Evolutionary conservation across 257 asterid genomes (phyloP).

Genomic region (Solanum pimpinellifolium): DNA sequence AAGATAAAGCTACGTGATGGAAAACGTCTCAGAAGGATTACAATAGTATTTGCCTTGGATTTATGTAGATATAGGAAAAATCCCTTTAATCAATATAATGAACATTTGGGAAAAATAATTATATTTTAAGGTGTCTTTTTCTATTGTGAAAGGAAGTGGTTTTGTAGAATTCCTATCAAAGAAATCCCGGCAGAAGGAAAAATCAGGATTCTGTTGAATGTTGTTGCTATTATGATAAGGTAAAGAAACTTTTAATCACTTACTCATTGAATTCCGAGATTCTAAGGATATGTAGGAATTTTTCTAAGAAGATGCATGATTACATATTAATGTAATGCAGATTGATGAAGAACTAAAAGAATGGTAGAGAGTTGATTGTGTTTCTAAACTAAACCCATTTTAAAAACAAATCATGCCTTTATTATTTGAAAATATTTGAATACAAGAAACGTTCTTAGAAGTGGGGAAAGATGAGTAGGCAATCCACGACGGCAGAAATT

Average conservation of each 20-base stretch:
- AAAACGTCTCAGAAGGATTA: no score
- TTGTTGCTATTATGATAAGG: background rate
- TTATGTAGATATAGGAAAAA: background rate
- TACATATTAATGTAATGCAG: background rate
- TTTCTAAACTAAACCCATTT: background rate
- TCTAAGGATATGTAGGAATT: background rate
- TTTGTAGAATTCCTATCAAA: background rate
- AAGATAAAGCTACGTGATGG: background rate
- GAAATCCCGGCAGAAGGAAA: background rate
- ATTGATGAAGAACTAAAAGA: background rate
- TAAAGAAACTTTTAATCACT: background rate
- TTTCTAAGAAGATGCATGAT: background rate
- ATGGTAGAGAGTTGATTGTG: background rate
- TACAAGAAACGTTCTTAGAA: no score
- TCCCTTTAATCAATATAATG: background rate
- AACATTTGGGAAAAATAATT: background rate
- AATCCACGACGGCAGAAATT: background rate
- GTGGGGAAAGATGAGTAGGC: background rate
- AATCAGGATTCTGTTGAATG: background rate
- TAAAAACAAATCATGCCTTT: background rate
- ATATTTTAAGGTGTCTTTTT: background rate
- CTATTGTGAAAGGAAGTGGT: background rate
- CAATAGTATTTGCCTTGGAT: background rate
- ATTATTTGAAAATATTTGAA: background rate
- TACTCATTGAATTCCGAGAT: background rate